Evolutionary conservation across 2,329 filamentous ascomycete species (phyloP), one percentile per base, ranked within the genome.

Genomic region (Bertia moriformis): DNA sequence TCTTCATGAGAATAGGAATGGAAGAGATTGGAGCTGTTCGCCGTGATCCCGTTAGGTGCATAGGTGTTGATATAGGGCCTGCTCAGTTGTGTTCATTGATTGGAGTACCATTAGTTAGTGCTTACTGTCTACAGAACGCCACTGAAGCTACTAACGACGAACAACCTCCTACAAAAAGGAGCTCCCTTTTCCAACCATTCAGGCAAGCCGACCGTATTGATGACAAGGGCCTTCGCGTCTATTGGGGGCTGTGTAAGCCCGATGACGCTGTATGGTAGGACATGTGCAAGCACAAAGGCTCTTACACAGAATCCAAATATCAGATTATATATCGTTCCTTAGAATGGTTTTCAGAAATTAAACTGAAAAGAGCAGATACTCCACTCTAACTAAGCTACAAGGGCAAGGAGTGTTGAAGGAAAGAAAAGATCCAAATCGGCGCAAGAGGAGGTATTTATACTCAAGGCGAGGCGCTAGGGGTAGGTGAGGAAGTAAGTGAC

Each of bases 231-330:
- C 44, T 20, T 45, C 73, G 79, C 78, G 68, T 81, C 76, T 58
- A 73, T 73, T 66, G 67, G 75, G 72, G 67, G 65, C 71, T 83
- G 78, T 83, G 79, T 76, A 70, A 78, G 73, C 75, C 76, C 69
- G 66, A 69, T 73, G 76, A 83, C 78, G 83, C 79, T 61, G 72
- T 83, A 74, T 59, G 53, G 56, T 54, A 50, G 50, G 56, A 57
- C 69, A 70, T 81, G 68, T 63, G 77, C 79, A 82, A 83, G 80
- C 77, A 68, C 75, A 82, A 78, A 72, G 77, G 70, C 49, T 47
- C 53, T 59, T 54, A 49, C 54, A 56, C 60, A 71, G 48, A 42
- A 41, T 51, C 45, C 65, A 78, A 78, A 78, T 76, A 78, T 73
- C 62, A 63, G 69, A 65, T 65, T 74, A 78, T 15, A 37, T 38